phyloP scores from a whole-genome alignment of 2,329 filamentous ascomycete genomes.

The Exophiala xenobiotica region DNA sequence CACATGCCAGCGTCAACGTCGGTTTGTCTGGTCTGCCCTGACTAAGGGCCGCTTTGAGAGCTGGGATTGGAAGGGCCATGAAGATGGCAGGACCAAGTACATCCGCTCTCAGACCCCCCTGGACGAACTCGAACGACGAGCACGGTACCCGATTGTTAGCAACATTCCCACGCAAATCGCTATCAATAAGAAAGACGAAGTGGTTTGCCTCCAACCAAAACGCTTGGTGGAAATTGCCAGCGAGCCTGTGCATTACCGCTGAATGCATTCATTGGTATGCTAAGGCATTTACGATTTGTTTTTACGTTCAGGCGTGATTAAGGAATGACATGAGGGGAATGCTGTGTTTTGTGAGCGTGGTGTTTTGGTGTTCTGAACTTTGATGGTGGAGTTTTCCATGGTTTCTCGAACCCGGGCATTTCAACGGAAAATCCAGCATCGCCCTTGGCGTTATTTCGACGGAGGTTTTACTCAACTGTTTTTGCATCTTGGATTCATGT shows the following conservation, averaged over 20 bases:
- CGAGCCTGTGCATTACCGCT: slow-evolving; percentile 24
- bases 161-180: slow-evolving; percentile 18
- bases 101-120: slow-evolving; percentile 81
- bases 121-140: slow-evolving; percentile 74
- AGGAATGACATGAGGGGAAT: background rate
- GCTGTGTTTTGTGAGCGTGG: background rate
- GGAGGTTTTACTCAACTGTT: background rate
- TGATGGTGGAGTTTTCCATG: background rate
- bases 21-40: slow-evolving; percentile 76
- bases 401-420: background rate
- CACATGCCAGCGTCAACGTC: slow-evolving; percentile 72
- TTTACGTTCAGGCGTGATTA: background rate
- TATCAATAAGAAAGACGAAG: slow-evolving; percentile 20
- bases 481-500: background rate
- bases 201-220: slow-evolving; percentile 17
- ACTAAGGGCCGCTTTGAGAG: slow-evolving; percentile 71
- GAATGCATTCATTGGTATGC: background rate
- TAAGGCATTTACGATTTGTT: background rate
- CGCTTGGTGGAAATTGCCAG: slow-evolving; percentile 22
- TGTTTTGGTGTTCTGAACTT: background rate
- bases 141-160: slow-evolving; percentile 60
- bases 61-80: slow-evolving; percentile 72
- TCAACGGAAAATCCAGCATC: background rate
- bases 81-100: slow-evolving; percentile 59
- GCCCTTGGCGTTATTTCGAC: background rate